A percentile compares a stretch with the other conserved stretches of the same genome.
Evolutionary conservation across 768 basidiomycete species (phyloP).

Genomic region (Trametes gibbosa): DNA sequence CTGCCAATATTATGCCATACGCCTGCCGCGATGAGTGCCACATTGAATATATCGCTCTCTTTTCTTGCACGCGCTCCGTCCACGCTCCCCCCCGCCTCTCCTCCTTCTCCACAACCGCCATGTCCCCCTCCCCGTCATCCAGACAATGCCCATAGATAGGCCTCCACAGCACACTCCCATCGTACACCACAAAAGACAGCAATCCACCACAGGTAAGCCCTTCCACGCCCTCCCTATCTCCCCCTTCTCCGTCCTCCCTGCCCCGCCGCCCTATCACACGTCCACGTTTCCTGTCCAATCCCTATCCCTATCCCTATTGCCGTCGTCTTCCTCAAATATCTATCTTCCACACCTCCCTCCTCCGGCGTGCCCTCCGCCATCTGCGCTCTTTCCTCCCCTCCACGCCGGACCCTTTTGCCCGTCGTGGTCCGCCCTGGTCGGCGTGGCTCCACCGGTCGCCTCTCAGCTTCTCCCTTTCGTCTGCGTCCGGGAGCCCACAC

Average conservation of each 20-base stretch:
- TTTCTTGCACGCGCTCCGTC: no score
- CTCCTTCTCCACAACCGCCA: not conserved
- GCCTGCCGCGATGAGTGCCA: no score
- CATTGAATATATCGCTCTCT: no score
- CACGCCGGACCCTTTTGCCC: not conserved
- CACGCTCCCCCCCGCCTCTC: not conserved
- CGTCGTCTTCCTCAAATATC: conserved; percentile 1
- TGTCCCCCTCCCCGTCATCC: not conserved
- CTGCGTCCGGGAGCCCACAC: not conserved
- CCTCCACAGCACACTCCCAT: not conserved
- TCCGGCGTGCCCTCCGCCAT: not conserved
- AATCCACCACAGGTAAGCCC: conserved; percentile 8
- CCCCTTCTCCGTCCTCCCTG: not conserved
- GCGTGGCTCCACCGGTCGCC: not conserved
- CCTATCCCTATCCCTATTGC: not conserved
- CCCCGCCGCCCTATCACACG: not conserved
- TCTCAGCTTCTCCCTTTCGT: not conserved
- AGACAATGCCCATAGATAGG: conserved; percentile 1
- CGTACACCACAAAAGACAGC: conserved; percentile 1
- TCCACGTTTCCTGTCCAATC: not conserved
- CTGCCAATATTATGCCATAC: no score
- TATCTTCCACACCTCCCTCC: not conserved
- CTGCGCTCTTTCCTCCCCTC: not conserved
- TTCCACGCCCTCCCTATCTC: not conserved
- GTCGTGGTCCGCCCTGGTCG: not conserved